Percentiles rank a stretch among this genome's conserved stretches.
These are phyloP conservation scores for Pseudogymnoascus sp. DNA, from an alignment of 2,329 filamentous ascomycete species.

Conservation along the genomic window DNA sequence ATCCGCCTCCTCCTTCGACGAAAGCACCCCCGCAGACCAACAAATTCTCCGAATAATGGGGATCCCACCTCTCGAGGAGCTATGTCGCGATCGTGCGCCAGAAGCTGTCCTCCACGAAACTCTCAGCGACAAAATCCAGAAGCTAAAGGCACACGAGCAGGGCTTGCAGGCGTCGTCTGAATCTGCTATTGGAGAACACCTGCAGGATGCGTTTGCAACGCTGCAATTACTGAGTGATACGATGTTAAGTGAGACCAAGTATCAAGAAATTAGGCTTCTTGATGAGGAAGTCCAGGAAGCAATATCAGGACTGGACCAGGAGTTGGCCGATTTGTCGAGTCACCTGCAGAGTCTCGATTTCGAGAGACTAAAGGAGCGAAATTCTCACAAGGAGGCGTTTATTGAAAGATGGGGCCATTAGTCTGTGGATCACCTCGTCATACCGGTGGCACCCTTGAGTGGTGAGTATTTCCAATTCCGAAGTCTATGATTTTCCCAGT, in stretches of 20 bases:
- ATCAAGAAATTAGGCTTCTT: slow-evolving; percentile 38
- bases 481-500: background rate
- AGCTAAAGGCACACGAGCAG: slow-evolving; percentile 36
- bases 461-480: background rate
- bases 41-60: slow-evolving; percentile 41
- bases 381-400: slow-evolving; percentile 42
- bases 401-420: slow-evolving; percentile 33
- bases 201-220: slow-evolving; percentile 40
- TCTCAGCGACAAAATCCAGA: slow-evolving; percentile 32
- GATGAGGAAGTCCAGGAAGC: slow-evolving; percentile 45
- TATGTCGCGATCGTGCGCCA: slow-evolving; percentile 20
- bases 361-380: slow-evolving; percentile 31
- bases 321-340: slow-evolving; percentile 32
- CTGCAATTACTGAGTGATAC: slow-evolving; percentile 43
- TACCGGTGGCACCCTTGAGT: background rate
- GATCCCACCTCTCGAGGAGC: slow-evolving; percentile 33
- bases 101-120: slow-evolving; percentile 22
- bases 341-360: slow-evolving; percentile 29
- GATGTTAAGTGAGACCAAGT: slow-evolving; percentile 44
- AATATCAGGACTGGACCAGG: slow-evolving; percentile 31
- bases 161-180: slow-evolving; percentile 45
- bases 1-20: slow-evolving; percentile 33
- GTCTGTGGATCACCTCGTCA: background rate
- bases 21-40: slow-evolving; percentile 26
- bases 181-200: slow-evolving; percentile 30